phyloP scores from a whole-genome alignment of 2,329 filamentous ascomycete species.

The Ophiostoma australiae region DNA sequence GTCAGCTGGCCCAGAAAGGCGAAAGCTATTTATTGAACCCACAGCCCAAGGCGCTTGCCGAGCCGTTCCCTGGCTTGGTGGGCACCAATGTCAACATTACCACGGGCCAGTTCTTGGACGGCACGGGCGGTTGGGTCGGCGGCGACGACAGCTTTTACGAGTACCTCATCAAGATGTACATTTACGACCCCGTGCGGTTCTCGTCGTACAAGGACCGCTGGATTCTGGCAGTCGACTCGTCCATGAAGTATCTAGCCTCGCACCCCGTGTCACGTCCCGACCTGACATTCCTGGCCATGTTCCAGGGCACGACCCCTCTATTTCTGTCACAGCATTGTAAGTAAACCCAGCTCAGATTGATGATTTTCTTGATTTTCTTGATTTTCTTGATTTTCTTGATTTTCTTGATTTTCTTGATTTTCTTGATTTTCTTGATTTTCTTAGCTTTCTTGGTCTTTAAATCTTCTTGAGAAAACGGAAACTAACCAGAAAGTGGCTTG shows the following conservation, averaged over 20 bases:
- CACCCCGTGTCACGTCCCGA: conserved; percentile 63
- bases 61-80: conserved; percentile 73
- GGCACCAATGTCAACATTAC: conserved; percentile 61
- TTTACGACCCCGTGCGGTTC: conserved; percentile 67
- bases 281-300: conserved; percentile 65
- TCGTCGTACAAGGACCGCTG: conserved; percentile 65
- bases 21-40: conserved; percentile 67
- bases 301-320: conserved; percentile 41
- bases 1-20: conserved; percentile 58
- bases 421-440: too few species aligned
- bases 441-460: neutral
- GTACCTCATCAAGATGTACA: conserved; percentile 86
- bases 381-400: too few species aligned
- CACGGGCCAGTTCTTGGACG: conserved; percentile 63
- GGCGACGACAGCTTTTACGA: conserved; percentile 80
- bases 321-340: conserved; percentile 49
- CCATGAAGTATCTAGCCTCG: conserved; percentile 64
- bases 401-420: too few species aligned
- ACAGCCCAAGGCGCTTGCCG: conserved; percentile 47
- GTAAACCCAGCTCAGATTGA: conserved; percentile 23
- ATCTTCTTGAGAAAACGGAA: neutral
- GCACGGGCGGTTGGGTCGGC: conserved; percentile 68
- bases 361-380: too few species aligned
- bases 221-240: conserved; percentile 69
- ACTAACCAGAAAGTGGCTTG: conserved; percentile 55